Base-by-base conservation (phyloP, 495 filamentous ascomycete genomes). In the Penicillium simplicissimum region DNA sequence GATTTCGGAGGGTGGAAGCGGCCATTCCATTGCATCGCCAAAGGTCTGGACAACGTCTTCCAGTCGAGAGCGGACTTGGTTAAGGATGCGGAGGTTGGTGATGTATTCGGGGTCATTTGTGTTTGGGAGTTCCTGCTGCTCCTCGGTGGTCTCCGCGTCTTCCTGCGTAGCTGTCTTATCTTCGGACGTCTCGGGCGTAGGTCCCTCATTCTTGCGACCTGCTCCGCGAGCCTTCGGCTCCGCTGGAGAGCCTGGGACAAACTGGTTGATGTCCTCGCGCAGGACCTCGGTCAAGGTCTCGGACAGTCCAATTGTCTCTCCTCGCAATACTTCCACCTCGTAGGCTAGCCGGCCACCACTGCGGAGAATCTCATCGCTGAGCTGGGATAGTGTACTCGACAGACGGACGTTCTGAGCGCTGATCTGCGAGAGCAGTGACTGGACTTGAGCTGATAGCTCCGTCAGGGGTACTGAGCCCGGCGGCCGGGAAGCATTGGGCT, bases 331-430 rank as follows among this genome's bases (percentile, higher is more conserved):
- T 70, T 98, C 95, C 9, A 98, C 94, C 67, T 97, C 92, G 74
- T 98, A 98, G 28, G 93, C 91, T 21, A 98, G 80, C 10, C 96
- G 84, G 60, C 89, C 87, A 23, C 91, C 89, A 63, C 90, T 88
- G 49, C 95, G 86, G 19, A 98, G 80, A 60, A 98, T 97, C 64
- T 98, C 95, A 69, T 98, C 94, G 14, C 94, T 97, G 58, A 98
- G 80, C 58, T 90, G 87, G 34, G 92, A 96, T 25, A 98, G 83
- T 35, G 84, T 90, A 43, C 80, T 88, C n/a, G 93, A 91, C 14
- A 96, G 81, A 21, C 92, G 83, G 15, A 90, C 87, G 14, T 91
- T 95, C 71, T 96, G 92, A 11, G 93, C 89, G 65, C 89, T 92
- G 64, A 97, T 86, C 60, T 94, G 88, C 3, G 93, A 90, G 56